These are phyloP conservation scores for Phytophthora capsici DNA, from an alignment of 352 stramenopile genomes.

Conservation along the genomic window DNA sequence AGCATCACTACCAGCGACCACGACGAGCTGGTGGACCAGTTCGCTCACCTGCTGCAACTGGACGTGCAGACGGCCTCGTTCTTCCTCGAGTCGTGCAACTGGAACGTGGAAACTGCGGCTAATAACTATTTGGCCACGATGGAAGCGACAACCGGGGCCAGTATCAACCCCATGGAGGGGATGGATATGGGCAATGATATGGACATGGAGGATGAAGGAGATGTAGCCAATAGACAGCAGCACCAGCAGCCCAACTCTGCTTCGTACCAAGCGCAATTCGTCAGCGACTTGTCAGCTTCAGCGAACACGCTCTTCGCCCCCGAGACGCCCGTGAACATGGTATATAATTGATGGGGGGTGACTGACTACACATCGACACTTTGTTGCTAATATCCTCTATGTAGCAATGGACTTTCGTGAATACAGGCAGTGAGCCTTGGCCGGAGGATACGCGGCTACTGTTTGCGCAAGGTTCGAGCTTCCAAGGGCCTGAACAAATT, in stretches of 20 bases:
- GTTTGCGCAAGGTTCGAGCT: slow-evolving; percentile 72
- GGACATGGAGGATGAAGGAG: slow-evolving; percentile 63
- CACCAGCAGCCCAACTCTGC: slow-evolving; percentile 34
- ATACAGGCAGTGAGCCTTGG: slow-evolving; percentile 63
- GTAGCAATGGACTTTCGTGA: slow-evolving; percentile 84
- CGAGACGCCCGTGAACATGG: slow-evolving; percentile 62
- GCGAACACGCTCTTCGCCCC: slow-evolving; percentile 65
- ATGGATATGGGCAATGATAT: slow-evolving; percentile 47
- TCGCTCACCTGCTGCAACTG: slow-evolving; percentile 76
- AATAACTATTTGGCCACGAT: slow-evolving; percentile 86
- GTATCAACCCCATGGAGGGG: slow-evolving; percentile 28
- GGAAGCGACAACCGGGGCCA: slow-evolving; percentile 37
- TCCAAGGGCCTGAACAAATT: slow-evolving; percentile 65
- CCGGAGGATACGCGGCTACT: slow-evolving; percentile 62
- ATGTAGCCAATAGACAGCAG: slow-evolving; percentile 15
- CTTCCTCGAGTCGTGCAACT: slow-evolving; percentile 90
- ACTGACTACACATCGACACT: background rate
- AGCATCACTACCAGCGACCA: slow-evolving; percentile 88
- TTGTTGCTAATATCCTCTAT: background rate
- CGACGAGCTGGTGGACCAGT: slow-evolving; percentile 86
- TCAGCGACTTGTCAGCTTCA: slow-evolving; percentile 70
- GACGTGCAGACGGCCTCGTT: slow-evolving; percentile 76
- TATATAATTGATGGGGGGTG: slow-evolving; percentile 22
- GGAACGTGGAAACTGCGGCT: slow-evolving; percentile 86
- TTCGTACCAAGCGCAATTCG: slow-evolving; percentile 58